Evolutionary conservation across 108 stramenopile species (phyloP), one percentile per base, ranked within the genome.

Genomic region (Skeletonema potamos): DNA sequence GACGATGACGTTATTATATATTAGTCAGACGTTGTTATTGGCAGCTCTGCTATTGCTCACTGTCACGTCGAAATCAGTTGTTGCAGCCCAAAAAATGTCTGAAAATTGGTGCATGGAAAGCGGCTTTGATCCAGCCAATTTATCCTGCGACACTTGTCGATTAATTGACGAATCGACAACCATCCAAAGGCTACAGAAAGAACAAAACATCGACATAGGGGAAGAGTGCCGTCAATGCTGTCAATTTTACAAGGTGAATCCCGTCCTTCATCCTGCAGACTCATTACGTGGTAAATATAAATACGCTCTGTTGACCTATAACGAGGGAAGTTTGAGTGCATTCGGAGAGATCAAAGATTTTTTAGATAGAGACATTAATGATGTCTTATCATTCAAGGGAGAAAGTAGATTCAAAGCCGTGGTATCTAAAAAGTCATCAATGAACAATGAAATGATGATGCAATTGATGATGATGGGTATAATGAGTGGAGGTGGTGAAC

Each of bases 311-410:
- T 58, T 79, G 44, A 73, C 78, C 1, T 79, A 79, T 27, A 28
- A 34, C 37, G 54, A 73, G 20, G 28, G 36, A 8, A 66, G 59
- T 6, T 67, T 79, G 24, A 58, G 64, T 27, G 72, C 73, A 29
- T 72, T 36, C 41, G 66, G 71, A 7, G 74, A 78, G 73, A 75
- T 88, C 1, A 66, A 66, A 29, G 73, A 79, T 41, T 72, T 88
- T 60, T 24, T 86, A 3, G 64, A 77, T 13, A 82, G 82, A 60
- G 87, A 88, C 59, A 12, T 72, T 44, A 57, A 76, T 22, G 72
- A 67, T 37, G 44, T 88, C 15, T 37, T 71, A 28, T 69, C 82
- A 22, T 78, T 84, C 28, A 86, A 86, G 70, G 82, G 86, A 29
- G 61, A 41, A 46, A 62, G 27, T 62, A 75, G 60, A 68, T 73